phyloP scores from a whole-genome alignment of 371 early-diverging fungal species.

The Mucor piriformis region DNA sequence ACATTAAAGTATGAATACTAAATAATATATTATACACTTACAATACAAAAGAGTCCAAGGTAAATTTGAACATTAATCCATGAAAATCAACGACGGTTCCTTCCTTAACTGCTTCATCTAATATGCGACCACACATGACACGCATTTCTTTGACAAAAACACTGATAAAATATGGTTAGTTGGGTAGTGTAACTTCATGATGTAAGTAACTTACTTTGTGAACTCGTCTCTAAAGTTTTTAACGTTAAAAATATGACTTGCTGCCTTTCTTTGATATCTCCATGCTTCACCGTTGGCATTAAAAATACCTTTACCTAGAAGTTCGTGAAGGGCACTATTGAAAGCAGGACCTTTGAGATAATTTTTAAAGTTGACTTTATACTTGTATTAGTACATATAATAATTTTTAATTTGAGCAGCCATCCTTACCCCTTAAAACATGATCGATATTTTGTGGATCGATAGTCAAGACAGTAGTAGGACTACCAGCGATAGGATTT shows the following conservation, averaged over 20 bases:
- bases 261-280: slow-evolving; percentile 71
- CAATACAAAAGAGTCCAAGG: slow-evolving; percentile 60
- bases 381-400: neutral
- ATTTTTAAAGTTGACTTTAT: slow-evolving; percentile 57
- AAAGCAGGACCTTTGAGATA: slow-evolving; percentile 58
- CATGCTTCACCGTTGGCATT: slow-evolving; percentile 68
- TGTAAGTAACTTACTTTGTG: slow-evolving; percentile 31
- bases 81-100: slow-evolving; percentile 43
- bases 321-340: slow-evolving; percentile 33
- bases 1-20: too few species aligned
- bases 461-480: slow-evolving; percentile 34
- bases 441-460: slow-evolving; percentile 50
- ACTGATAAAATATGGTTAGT: slow-evolving; percentile 6
- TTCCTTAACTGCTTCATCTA: slow-evolving; percentile 29
- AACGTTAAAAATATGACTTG: slow-evolving; percentile 71
- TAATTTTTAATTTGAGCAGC: neutral
- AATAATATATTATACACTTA: slow-evolving; percentile 20
- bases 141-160: slow-evolving; percentile 55
- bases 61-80: slow-evolving; percentile 52
- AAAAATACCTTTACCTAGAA: slow-evolving; percentile 79
- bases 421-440: slow-evolving; percentile 18
- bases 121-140: slow-evolving; percentile 25
- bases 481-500: slow-evolving; percentile 33
- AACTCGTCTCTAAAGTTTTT: slow-evolving; percentile 74
- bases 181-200: neutral